These are phyloP conservation scores for Plenodomus tracheiphilus DNA, from an alignment of 2,329 filamentous ascomycete species.

Conservation along the genomic window DNA sequence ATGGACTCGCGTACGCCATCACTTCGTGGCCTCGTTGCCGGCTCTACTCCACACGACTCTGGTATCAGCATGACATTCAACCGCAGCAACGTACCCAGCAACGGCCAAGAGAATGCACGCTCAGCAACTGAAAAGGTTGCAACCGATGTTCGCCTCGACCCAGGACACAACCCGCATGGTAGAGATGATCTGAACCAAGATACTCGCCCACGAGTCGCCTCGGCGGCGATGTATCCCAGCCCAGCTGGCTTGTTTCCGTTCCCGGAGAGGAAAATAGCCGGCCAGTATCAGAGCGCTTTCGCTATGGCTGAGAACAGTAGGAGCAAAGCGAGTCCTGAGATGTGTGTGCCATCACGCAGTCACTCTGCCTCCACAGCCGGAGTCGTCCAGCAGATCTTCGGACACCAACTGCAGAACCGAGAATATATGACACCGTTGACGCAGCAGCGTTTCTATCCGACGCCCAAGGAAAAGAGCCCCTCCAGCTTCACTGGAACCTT, in stretches of 20 bases:
- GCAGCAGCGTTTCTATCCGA: constrained; percentile 31
- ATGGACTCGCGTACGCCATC: constrained; percentile 25
- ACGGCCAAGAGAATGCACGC: constrained; percentile 32
- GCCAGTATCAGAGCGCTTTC: constrained; percentile 9
- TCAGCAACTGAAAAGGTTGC: constrained; percentile 12
- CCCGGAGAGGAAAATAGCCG: constrained; percentile 13
- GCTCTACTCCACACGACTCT: constrained; percentile 33
- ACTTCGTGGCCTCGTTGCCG: constrained; percentile 30
- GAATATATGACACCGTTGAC: constrained; percentile 22
- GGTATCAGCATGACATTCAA: constrained; percentile 32
- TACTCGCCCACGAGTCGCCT: constrained; percentile 14
- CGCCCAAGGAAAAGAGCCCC: constrained; percentile 25
- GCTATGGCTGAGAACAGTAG: constrained; percentile 15
- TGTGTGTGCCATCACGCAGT: constrained; percentile 15
- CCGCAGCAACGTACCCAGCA: constrained; percentile 10
- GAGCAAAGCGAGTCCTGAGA: constrained; percentile 17
- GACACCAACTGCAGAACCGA: constrained; percentile 29
- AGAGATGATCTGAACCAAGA: constrained; percentile 10
- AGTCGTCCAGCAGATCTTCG: constrained; percentile 26
- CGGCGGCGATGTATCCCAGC: constrained; percentile 14
- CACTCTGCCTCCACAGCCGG: constrained; percentile 13
- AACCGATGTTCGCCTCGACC: constrained; percentile 14
- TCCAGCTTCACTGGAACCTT: constrained; percentile 7
- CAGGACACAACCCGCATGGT: constrained; percentile 17
- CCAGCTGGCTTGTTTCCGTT: constrained; percentile 14